Base-by-base conservation (phyloP, 2,329 filamentous ascomycete species). In the Lasiodiplodia sp. region DNA sequence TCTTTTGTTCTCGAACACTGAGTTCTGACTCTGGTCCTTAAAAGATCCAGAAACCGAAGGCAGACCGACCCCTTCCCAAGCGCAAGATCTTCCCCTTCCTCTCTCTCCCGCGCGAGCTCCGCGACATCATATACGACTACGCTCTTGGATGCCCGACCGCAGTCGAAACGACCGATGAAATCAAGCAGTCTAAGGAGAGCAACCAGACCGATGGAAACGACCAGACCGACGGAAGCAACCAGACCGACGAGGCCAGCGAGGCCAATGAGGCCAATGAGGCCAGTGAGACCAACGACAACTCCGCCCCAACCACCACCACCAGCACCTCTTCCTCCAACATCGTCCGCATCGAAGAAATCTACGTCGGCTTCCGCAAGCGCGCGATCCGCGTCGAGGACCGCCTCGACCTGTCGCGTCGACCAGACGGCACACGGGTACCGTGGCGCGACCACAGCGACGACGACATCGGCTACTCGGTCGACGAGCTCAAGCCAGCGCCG, bases 31-130 rank as follows among this genome's bases (percentile, higher is more conserved):
- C 18, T 21, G 2, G 23, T 4, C 11, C 12, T 34, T 23, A 0
- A 5, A 11, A 31, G 14, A 16, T 12, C 12, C 58, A 49, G 25
- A 47, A 31, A 23, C 23, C 40, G 8, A 62, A 62, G 21, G 23
- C 11, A 25, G 40, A 34, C 18, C 47, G 49, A 6, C 72, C 72
- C 10, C 74, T 76, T 51, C 73, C 75, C 5, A 77, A 77, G 65
- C 73, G 60, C 67, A 76, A 75, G 47, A 71, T 75, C 67, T 79
- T 80, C 57, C 77, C 75, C 0, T 80, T 80, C 63, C 69, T 80
- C 51, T 11, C 75, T 12, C 74, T 80, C 0, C 77, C 77, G 0
- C 76, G 75, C 5, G 78, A 80, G 55, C 74, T 79, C n/a, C 71
- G 77, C 7, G 78, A 78, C 69, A 71, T 75, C 34, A 77, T 80